These are phyloP conservation scores for Chenopodium berlandieri DNA, from an alignment of 148 eudicot species.

Conservation along the genomic window DNA sequence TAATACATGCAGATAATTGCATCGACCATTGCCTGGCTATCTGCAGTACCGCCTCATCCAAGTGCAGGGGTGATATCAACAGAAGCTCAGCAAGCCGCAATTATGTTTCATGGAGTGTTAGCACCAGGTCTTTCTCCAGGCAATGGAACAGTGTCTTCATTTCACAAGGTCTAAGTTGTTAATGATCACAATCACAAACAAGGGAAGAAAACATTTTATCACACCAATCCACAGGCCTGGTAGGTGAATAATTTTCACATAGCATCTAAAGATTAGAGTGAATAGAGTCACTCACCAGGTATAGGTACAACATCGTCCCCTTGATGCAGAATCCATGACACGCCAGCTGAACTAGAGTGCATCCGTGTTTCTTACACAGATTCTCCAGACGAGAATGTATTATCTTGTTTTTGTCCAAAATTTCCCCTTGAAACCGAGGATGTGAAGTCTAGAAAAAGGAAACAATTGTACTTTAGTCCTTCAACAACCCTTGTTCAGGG, in stretches of 20 bases:
- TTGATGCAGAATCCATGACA: constrained; percentile 80
- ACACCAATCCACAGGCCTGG: neutral
- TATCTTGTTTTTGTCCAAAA: constrained; percentile 66
- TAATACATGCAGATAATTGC: too few relatives aligned
- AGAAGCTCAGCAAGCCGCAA: too few relatives aligned
- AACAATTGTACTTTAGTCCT: neutral
- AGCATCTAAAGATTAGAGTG: neutral
- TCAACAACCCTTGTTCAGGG: neutral
- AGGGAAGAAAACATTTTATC: neutral
- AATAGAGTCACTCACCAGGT: constrained; percentile 50
- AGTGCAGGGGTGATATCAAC: too few relatives aligned
- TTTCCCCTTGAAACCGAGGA: constrained; percentile 60
- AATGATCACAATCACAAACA: neutral
- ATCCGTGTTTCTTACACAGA: constrained; percentile 56
- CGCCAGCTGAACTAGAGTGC: constrained; percentile 69
- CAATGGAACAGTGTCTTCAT: neutral
- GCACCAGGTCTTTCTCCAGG: too few relatives aligned
- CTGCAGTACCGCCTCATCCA: too few relatives aligned
- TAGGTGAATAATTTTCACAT: neutral
- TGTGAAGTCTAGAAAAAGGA: constrained; percentile 32
- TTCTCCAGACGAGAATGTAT: constrained; percentile 46
- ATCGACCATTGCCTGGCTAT: too few relatives aligned
- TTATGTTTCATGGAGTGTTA: too few relatives aligned
- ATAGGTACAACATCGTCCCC: constrained; percentile 73
- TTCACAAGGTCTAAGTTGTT: neutral